These are phyloP conservation scores for Cryptococcus depauperatus DNA, from an alignment of 1,284 basidiomycete genomes.

Conservation along the genomic window DNA sequence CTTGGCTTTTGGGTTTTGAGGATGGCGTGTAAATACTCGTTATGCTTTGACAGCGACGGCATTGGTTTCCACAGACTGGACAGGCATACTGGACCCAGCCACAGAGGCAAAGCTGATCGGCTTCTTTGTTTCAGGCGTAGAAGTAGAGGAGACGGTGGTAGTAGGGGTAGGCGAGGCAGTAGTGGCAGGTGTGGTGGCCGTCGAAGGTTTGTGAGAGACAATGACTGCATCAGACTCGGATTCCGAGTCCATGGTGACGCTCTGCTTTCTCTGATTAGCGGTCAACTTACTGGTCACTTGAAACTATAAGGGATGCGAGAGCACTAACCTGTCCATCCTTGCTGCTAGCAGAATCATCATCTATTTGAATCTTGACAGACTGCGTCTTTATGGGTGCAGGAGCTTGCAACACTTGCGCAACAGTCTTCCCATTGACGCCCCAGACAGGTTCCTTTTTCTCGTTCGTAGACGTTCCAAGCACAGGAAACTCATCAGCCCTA, in stretches of 20 bases:
- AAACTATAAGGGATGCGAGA: too few species aligned
- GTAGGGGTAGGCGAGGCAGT: conserved; percentile 3
- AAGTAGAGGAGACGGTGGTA: too few species aligned
- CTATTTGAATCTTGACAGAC: conserved; percentile 16
- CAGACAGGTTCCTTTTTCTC: conserved; percentile 29
- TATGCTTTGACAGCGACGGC: conserved; percentile 40
- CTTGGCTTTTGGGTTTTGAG: too few species aligned
- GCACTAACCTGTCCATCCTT: not conserved
- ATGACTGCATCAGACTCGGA: conserved; percentile 43
- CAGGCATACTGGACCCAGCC: conserved; percentile 16
- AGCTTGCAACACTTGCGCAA: conserved; percentile 43
- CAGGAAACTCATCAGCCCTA: conserved; percentile 45
- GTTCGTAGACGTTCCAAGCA: conserved; percentile 27
- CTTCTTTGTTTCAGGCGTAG: conserved; percentile 15
- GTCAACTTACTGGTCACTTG: too few species aligned
- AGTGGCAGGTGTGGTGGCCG: conserved; percentile 8
- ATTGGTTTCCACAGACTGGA: conserved; percentile 14
- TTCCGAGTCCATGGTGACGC: conserved; percentile 41
- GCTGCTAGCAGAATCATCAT: conserved; percentile 18
- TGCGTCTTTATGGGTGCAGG: conserved; percentile 40
- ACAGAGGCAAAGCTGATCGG: conserved; percentile 36
- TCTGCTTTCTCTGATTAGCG: conserved; percentile 13
- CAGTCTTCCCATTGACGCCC: conserved; percentile 35
- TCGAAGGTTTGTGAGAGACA: conserved; percentile 35
- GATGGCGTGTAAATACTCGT: too few species aligned